These are phyloP conservation scores for Neurospora africana DNA, from an alignment of 495 filamentous ascomycete genomes.

Conservation along the genomic window DNA sequence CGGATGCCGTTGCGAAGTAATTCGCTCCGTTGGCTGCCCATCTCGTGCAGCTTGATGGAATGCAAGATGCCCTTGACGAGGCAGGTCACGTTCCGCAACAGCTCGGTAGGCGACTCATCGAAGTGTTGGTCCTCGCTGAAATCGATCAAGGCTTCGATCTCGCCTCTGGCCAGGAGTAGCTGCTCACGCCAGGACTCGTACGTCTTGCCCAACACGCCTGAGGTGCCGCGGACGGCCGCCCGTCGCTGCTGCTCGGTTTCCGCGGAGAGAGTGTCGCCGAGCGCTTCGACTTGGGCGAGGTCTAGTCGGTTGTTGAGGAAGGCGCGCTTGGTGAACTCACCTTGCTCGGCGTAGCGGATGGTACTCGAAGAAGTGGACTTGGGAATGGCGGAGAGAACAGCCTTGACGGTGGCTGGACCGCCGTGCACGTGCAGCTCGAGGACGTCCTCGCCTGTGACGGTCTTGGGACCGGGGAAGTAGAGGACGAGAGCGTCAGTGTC, in stretches of 20 bases:
- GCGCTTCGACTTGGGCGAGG: conserved; percentile 86
- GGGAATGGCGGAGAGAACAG: conserved; percentile 70
- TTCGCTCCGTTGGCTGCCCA: conserved; percentile 74
- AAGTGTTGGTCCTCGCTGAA: conserved; percentile 97
- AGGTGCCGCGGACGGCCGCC: conserved; percentile 69
- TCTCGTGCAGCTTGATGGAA: conserved; percentile 55
- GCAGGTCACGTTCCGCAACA: conserved; percentile 55
- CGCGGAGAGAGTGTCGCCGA: conserved; percentile 74
- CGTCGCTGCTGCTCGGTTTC: conserved; percentile 91
- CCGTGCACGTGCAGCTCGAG: conserved; percentile 92
- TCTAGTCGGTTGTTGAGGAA: conserved; percentile 81
- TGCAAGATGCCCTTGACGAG: conserved; percentile 49
- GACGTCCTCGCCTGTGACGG: conserved; percentile 85
- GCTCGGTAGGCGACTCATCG: conserved; percentile 67
- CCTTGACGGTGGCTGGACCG: conserved; percentile 76
- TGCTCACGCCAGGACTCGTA: conserved; percentile 79
- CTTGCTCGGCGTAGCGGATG: conserved; percentile 89
- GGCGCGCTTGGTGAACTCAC: conserved; percentile 89
- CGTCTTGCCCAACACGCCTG: conserved; percentile 54
- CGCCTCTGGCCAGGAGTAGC: conserved; percentile 72
- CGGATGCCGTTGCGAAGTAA: conserved; percentile 76
- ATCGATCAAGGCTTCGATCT: conserved; percentile 91
- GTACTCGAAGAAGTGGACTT: conserved; percentile 9
- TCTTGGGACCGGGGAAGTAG: conserved; percentile 76
- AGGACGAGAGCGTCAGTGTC: conserved; percentile 77